Evolutionary conservation across 192 early-diverging fungal genomes (phyloP).

Genomic region (Coemansia sp.): DNA sequence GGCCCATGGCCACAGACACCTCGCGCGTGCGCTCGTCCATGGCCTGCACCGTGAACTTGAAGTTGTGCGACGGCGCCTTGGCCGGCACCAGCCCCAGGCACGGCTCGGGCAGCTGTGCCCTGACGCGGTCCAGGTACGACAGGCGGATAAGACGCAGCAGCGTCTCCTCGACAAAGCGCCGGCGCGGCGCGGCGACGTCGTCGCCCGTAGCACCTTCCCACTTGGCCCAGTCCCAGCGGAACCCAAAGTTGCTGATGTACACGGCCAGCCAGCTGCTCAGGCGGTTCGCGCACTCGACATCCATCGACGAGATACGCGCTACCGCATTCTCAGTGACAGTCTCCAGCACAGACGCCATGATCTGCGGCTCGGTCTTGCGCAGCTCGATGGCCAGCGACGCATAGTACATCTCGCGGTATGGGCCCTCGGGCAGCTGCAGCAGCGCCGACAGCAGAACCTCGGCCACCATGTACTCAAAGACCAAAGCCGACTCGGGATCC

Average conservation of each 20-base stretch:
- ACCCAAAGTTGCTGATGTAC: slow-evolving; percentile 91
- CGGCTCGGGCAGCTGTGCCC: slow-evolving; percentile 64
- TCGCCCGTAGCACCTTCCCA: slow-evolving; percentile 52
- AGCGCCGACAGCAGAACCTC: slow-evolving; percentile 56
- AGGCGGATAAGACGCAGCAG: slow-evolving; percentile 80
- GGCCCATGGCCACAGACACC: slow-evolving; percentile 49
- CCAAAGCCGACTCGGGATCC: slow-evolving; percentile 35
- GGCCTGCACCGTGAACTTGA: slow-evolving; percentile 57
- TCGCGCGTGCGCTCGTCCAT: slow-evolving; percentile 59
- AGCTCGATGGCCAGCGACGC: slow-evolving; percentile 49
- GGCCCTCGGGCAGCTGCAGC: slow-evolving; percentile 54
- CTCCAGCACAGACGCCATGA: slow-evolving; percentile 27
- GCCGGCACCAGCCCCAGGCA: slow-evolving; percentile 56
- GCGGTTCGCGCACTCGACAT: slow-evolving; percentile 79
- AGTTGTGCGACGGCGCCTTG: slow-evolving; percentile 62
- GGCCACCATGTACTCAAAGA: slow-evolving; percentile 52
- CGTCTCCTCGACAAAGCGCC: slow-evolving; percentile 75
- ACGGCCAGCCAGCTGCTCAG: slow-evolving; percentile 85
- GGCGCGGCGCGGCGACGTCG: slow-evolving; percentile 14
- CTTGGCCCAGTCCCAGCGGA: slow-evolving; percentile 80
- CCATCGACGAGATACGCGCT: slow-evolving; percentile 31
- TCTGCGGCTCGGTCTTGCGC: slow-evolving; percentile 47
- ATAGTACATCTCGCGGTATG: slow-evolving; percentile 46
- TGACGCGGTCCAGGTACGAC: slow-evolving; percentile 86
- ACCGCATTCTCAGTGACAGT: slow-evolving; percentile 24